Conservation (phyloP, 352 stramenopile species). For the Globisporangium lucens region DNA sequence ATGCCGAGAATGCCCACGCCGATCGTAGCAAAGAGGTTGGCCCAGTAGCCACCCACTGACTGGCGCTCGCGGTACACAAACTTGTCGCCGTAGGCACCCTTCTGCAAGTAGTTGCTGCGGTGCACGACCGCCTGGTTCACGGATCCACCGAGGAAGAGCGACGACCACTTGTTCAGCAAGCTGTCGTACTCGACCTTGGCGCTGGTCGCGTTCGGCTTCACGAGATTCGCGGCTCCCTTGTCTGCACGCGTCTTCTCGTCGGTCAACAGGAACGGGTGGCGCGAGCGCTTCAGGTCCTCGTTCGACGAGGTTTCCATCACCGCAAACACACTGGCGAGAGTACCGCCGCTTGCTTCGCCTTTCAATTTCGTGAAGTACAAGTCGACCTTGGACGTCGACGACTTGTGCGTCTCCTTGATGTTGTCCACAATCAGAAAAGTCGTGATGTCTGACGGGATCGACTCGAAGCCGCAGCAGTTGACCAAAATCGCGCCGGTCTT, state of each 20-base stretch:
- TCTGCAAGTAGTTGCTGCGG: constrained; percentile 59
- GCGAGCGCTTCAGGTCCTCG: constrained; percentile 34
- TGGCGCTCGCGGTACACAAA: constrained; percentile 70
- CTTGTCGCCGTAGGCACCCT: constrained; percentile 50
- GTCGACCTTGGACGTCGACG: constrained; percentile 31
- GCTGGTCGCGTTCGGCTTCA: constrained; percentile 34
- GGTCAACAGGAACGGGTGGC: constrained; percentile 62
- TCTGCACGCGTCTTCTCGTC: constrained; percentile 35
- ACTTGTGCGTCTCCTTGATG: constrained; percentile 52
- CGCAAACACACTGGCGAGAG: constrained; percentile 48
- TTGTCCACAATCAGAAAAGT: constrained; percentile 52
- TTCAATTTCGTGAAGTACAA: constrained; percentile 49
- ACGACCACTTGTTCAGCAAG: constrained; percentile 57
- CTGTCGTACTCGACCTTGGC: constrained; percentile 63
- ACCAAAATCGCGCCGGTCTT: constrained; percentile 41
- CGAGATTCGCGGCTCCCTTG: constrained; percentile 29
- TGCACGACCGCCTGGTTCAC: constrained; percentile 85
- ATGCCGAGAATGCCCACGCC: constrained; percentile 25
- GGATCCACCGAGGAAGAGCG: constrained; percentile 71
- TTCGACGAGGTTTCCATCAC: constrained; percentile 51
- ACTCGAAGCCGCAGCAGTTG: constrained; percentile 81
- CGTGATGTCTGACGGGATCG: constrained; percentile 72
- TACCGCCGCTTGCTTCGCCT: constrained; percentile 62
- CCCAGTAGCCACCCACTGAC: constrained; percentile 37
- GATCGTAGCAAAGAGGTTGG: constrained; percentile 4